Evolutionary conservation across 495 filamentous ascomycete genomes (phyloP).

Genomic region (Aspergillus affinis): DNA sequence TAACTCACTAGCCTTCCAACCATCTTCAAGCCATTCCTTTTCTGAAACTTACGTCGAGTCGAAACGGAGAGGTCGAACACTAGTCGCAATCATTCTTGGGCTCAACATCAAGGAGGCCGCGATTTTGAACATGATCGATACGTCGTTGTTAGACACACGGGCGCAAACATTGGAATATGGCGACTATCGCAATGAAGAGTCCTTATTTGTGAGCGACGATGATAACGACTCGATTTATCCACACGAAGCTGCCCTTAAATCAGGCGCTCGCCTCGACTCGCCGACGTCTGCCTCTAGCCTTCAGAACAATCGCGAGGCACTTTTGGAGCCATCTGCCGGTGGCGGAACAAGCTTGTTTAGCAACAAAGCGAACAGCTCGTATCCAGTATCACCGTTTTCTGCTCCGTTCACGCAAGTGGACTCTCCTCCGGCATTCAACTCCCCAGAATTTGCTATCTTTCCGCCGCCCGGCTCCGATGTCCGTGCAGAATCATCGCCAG

Average conservation of each 20-base stretch:
- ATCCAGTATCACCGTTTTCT: not conserved
- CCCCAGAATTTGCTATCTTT: not conserved
- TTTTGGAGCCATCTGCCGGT: not conserved
- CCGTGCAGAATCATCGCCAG: not conserved
- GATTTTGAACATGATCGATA: slow-evolving; percentile 46
- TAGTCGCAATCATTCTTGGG: slow-evolving; percentile 53
- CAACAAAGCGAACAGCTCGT: not conserved
- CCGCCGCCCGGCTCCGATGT: not conserved
- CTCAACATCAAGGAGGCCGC: slow-evolving; percentile 49
- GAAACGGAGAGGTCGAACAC: slow-evolving; percentile 49
- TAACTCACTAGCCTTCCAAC: slow-evolving; percentile 36
- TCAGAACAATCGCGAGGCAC: not conserved
- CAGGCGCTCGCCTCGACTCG: not conserved
- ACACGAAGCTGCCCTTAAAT: not conserved
- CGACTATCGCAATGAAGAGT: slow-evolving; percentile 27
- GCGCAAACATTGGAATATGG: slow-evolving; percentile 6
- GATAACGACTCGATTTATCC: slow-evolving; percentile 26
- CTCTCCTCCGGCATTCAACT: not conserved
- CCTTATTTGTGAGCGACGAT: slow-evolving; percentile 46
- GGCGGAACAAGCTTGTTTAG: not conserved
- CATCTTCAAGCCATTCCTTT: slow-evolving; percentile 50
- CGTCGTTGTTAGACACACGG: slow-evolving; percentile 25
- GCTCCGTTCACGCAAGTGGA: not conserved
- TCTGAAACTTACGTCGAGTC: slow-evolving; percentile 50
- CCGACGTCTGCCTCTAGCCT: slow-evolving; percentile 11